Evolutionary conservation across 768 basidiomycete genomes (phyloP).

Genomic region (Symmetrospora coprosmae): DNA sequence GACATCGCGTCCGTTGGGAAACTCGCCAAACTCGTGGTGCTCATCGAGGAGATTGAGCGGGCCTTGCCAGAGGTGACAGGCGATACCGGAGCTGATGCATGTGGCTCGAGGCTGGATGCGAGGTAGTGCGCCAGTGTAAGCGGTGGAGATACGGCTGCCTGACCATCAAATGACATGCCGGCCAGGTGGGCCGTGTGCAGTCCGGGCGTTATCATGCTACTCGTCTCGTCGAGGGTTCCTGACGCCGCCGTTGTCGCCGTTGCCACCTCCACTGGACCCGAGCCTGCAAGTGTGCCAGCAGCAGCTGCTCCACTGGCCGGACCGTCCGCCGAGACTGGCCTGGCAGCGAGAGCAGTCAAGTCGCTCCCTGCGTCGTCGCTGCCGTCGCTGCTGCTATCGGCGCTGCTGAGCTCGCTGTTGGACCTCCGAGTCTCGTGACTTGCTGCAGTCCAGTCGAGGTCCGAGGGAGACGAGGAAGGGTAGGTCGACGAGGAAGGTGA

Average conservation of each 20-base stretch:
- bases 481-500: too few relatives aligned
- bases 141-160: background rate
- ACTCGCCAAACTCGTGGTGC: conserved; percentile 9
- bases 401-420: too few relatives aligned
- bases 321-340: background rate
- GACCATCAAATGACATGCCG: background rate
- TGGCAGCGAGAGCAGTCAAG: conserved; percentile 10
- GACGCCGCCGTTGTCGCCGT: too few relatives aligned
- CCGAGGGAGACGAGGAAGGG: too few relatives aligned
- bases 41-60: conserved; percentile 12
- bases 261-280: too few relatives aligned
- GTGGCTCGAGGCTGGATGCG: too few relatives aligned
- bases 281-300: background rate
- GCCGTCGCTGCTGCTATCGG: background rate
- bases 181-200: conserved; percentile 11
- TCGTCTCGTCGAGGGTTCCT: too few relatives aligned
- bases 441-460: too few relatives aligned
- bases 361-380: conserved; percentile 6
- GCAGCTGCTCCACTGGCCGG: background rate
- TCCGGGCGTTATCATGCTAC: conserved; percentile 7
- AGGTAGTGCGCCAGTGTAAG: conserved; percentile 13
- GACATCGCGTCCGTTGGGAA: conserved; percentile 17
- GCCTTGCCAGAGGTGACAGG: conserved; percentile 17
- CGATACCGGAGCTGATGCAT: too few relatives aligned
- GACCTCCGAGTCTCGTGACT: too few relatives aligned